A percentile compares a stretch with the other conserved stretches of the same genome.
These are phyloP conservation scores for Viola pubescens DNA, from an alignment of 441 rosid species.

Conservation along the genomic window DNA sequence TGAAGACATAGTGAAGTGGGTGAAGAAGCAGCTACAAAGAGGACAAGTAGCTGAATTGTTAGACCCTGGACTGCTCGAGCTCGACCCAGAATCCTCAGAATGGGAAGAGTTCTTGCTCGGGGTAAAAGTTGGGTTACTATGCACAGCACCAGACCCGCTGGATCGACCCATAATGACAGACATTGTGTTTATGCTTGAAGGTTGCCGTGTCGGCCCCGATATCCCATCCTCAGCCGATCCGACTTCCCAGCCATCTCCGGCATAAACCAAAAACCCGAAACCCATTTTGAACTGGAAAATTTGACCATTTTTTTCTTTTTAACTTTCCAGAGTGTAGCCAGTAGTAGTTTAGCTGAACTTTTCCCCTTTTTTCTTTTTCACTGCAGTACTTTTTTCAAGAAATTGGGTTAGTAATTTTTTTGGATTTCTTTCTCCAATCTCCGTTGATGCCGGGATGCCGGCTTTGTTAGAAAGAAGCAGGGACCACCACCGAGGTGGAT, in stretches of 20 bases:
- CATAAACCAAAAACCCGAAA: slow-evolving; percentile 11
- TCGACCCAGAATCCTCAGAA: slow-evolving; percentile 94
- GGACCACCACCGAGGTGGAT: slow-evolving; percentile 1
- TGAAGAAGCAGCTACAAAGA: slow-evolving; percentile 83
- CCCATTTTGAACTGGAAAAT: neutral
- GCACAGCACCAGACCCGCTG: slow-evolving; percentile 84
- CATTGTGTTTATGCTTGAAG: slow-evolving; percentile 96
- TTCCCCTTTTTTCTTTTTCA: slow-evolving; percentile 2
- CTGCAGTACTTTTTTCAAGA: neutral
- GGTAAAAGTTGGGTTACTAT: slow-evolving; percentile 88
- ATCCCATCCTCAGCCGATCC: slow-evolving; percentile 84
- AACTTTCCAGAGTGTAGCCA: neutral
- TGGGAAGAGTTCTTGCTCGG: slow-evolving; percentile 98
- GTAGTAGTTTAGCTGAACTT: neutral
- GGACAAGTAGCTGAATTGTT: slow-evolving; percentile 81
- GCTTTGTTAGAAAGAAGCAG: slow-evolving; percentile 12
- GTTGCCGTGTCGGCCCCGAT: slow-evolving; percentile 90
- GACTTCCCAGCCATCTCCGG: slow-evolving; percentile 77
- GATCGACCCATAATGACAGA: slow-evolving; percentile 90
- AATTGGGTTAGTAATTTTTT: slow-evolving; percentile 9
- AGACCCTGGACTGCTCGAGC: slow-evolving; percentile 89
- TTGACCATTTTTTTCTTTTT: neutral
- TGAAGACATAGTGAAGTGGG: slow-evolving; percentile 98
- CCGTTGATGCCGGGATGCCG: slow-evolving; percentile 14
- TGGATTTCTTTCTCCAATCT: slow-evolving; percentile 16